phyloP scores from a whole-genome alignment of 305 asterid genomes.

The Coffea humblotiana region DNA sequence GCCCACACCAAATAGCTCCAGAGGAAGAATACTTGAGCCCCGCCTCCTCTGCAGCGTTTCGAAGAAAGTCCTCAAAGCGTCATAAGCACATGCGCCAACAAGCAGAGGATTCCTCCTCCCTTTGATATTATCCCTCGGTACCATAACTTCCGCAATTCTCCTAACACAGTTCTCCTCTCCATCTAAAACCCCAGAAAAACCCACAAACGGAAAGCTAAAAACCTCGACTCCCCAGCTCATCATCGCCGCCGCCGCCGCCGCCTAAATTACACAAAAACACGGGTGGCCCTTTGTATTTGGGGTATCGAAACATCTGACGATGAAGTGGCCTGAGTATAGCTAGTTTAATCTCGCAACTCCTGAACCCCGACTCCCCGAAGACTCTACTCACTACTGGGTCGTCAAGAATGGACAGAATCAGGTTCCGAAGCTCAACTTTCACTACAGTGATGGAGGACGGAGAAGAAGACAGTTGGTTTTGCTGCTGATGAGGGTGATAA shows the following conservation, averaged over 20 bases:
- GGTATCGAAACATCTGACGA: slow-evolving; percentile 44
- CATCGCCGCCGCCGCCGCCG: slow-evolving; percentile 17
- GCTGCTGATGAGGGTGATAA: slow-evolving; percentile 57
- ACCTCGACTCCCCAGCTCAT: slow-evolving; percentile 28
- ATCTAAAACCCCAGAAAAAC: slow-evolving; percentile 39
- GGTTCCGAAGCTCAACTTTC: slow-evolving; percentile 75
- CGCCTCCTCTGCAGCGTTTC: slow-evolving; percentile 40
- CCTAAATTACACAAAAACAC: slow-evolving; percentile 59
- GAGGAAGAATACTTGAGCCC: slow-evolving; percentile 37
- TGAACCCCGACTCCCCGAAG: slow-evolving; percentile 84
- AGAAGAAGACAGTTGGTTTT: slow-evolving; percentile 40
- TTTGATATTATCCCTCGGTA: slow-evolving; percentile 29
- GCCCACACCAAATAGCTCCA: slow-evolving; percentile 44
- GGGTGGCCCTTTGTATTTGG: slow-evolving; percentile 61
- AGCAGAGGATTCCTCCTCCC: slow-evolving; percentile 64
- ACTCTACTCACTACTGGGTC: slow-evolving; percentile 90
- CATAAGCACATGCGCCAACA: slow-evolving; percentile 62
- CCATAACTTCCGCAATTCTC: slow-evolving; percentile 66
- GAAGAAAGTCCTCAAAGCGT: slow-evolving; percentile 53
- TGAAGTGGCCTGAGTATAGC: slow-evolving; percentile 64
- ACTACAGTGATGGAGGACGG: slow-evolving; percentile 62
- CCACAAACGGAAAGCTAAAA: slow-evolving; percentile 71
- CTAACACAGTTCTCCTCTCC: slow-evolving; percentile 51
- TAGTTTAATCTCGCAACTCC: slow-evolving; percentile 75
- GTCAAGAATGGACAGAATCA: slow-evolving; percentile 73